Percentiles rank a stretch among this genome's conserved stretches.
Evolutionary conservation across 2,329 filamentous ascomycete genomes (phyloP).

Genomic region (Rhynchosporium secalis): DNA sequence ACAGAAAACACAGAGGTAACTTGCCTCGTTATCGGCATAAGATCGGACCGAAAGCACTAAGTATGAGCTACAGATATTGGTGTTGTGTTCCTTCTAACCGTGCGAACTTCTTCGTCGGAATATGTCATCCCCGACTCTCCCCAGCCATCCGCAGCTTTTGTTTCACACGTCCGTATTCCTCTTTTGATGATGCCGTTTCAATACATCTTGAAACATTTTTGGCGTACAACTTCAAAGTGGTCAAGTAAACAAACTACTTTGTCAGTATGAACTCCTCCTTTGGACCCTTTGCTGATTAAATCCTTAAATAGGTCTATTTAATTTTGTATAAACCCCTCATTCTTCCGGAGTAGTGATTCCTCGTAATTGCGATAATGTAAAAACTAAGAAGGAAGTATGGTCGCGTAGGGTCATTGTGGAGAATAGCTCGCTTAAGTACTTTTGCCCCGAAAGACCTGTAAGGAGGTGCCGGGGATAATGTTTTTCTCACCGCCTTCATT

Average conservation of each 20-base stretch:
- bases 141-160: neutral
- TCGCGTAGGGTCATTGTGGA: too few species aligned
- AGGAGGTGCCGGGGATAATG: too few species aligned
- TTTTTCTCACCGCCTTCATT: too few species aligned
- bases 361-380: too few species aligned
- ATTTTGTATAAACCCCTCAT: too few species aligned
- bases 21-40: neutral
- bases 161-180: neutral
- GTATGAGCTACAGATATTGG: neutral
- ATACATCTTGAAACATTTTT: neutral
- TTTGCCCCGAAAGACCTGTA: too few species aligned
- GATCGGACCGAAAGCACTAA: neutral
- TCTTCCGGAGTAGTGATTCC: too few species aligned
- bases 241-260: neutral
- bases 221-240: neutral
- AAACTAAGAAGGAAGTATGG: too few species aligned
- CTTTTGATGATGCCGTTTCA: slow-evolving; percentile 6
- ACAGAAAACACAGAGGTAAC: neutral
- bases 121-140: neutral
- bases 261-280: neutral
- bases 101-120: neutral
- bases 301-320: neutral
- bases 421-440: too few species aligned
- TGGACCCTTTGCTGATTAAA: neutral
- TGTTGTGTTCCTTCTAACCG: neutral